Percentiles rank a stretch among this genome's conserved stretches.
These are phyloP conservation scores for Cryptosporidium sp. DNA, from an alignment of 169 alveolate species.

Conservation along the genomic window DNA sequence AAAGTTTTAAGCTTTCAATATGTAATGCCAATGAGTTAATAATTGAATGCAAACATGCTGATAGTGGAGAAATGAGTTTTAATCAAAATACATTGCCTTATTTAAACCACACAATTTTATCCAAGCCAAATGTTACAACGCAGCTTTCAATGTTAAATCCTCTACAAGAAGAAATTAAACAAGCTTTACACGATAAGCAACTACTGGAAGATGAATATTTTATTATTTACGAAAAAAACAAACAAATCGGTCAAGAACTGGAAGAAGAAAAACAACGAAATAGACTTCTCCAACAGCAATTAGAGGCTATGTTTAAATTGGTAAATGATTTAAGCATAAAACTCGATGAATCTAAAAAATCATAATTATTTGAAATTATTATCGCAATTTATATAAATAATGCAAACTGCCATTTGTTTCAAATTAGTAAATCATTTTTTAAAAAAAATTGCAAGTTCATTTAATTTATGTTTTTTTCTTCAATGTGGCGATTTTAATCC, in stretches of 20 bases:
- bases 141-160: background rate
- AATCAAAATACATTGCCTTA: background rate
- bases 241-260: constrained; percentile 6
- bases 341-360: constrained; percentile 35
- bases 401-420: background rate
- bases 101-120: background rate
- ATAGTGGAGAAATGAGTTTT: background rate
- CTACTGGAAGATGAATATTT: constrained; percentile 65
- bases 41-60: background rate
- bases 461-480: background rate
- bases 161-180: constrained; percentile 50
- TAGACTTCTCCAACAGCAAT: constrained; percentile 43
- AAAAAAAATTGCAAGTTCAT: background rate
- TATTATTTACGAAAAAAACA: constrained; percentile 14
- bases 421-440: background rate
- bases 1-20: background rate
- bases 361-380: background rate
- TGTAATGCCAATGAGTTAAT: background rate
- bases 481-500: constrained; percentile 27
- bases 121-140: background rate
- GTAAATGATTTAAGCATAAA: constrained; percentile 24
- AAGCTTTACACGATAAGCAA: constrained; percentile 19
- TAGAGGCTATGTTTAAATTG: constrained; percentile 38
- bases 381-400: background rate
- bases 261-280: constrained; percentile 42